Conservation (phyloP, 495 filamentous ascomycete species). For the Chaetomidium leptoderma region DNA sequence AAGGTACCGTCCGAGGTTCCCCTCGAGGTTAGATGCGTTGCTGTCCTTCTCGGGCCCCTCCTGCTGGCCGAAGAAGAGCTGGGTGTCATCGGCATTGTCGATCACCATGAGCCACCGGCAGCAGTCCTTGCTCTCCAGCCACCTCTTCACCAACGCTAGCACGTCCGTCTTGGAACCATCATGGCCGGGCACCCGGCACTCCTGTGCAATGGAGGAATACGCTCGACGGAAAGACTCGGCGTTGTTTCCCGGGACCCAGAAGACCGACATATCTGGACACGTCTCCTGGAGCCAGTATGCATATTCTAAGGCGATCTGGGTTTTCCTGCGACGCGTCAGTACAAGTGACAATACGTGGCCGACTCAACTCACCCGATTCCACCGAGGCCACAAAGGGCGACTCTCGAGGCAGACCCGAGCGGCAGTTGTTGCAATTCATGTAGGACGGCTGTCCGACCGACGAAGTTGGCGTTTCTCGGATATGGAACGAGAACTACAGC, state of each 20-base stretch:
- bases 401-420: constrained; percentile 11
- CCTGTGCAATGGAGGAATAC: constrained; percentile 41
- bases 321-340: constrained; percentile 39
- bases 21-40: constrained; percentile 1
- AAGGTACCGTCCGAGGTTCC: constrained; percentile 24
- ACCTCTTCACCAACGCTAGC: constrained; percentile 34
- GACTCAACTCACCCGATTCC: constrained; percentile 45
- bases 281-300: constrained; percentile 37
- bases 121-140: constrained; percentile 35
- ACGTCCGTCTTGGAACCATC: constrained; percentile 34
- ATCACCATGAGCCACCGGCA: constrained; percentile 49
- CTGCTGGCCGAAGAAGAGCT: constrained; percentile 29
- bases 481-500: constrained; percentile 10
- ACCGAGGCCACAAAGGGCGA: constrained; percentile 44
- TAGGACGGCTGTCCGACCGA: background rate
- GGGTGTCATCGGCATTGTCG: constrained; percentile 50
- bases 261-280: constrained; percentile 37
- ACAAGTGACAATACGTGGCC: background rate
- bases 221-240: constrained; percentile 39
- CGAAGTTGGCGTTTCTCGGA: background rate
- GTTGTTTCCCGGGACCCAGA: constrained; percentile 46
- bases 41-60: background rate
- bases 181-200: constrained; percentile 28
- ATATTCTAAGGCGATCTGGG: constrained; percentile 52
- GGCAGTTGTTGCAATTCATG: background rate